Conservation (phyloP, 164 flowering plant genomes). For the Echeveria elegans region DNA sequence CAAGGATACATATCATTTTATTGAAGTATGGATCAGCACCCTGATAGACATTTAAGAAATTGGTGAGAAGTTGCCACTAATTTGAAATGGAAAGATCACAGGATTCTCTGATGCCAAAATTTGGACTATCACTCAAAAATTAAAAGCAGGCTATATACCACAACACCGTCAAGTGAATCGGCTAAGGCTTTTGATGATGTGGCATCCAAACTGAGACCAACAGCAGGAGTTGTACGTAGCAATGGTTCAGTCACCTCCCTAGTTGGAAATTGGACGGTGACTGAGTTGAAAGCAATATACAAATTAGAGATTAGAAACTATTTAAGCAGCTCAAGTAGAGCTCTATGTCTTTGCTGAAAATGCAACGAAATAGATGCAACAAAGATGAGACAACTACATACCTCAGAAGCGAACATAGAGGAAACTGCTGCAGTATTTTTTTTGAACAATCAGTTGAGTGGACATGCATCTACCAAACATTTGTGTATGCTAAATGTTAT, state of each 20-base stretch:
- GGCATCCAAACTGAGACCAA: conserved; percentile 75
- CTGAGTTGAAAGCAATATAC: conserved; percentile 27
- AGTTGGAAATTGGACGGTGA: conserved; percentile 94
- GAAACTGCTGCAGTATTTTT: conserved; percentile 67
- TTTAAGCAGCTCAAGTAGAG: neutral
- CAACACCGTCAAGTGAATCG: conserved; percentile 92
- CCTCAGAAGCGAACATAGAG: conserved; percentile 78
- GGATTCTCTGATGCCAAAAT: neutral
- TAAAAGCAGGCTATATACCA: too few species aligned
- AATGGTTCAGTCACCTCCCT: conserved; percentile 94
- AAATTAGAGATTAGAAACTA: neutral
- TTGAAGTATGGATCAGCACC: conserved; percentile 95
- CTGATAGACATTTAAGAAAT: conserved; percentile 23
- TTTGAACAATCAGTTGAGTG: too few species aligned
- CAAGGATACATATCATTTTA: conserved; percentile 82
- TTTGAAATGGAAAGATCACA: neutral
- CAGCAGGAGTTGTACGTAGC: conserved; percentile 77
- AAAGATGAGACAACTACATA: conserved; percentile 14
- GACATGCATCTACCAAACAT: too few species aligned
- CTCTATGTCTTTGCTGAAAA: neutral
- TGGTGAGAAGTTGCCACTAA: neutral
- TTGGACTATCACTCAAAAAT: neutral
- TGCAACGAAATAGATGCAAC: too few species aligned
- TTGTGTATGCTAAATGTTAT: too few species aligned
- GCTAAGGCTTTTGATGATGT: conserved; percentile 94